A percentile compares a stretch with the other conserved stretches of the same genome.
Evolutionary conservation across 2,329 filamentous ascomycete genomes (phyloP).

Genomic region (Pseudogymnoascus sp.): DNA sequence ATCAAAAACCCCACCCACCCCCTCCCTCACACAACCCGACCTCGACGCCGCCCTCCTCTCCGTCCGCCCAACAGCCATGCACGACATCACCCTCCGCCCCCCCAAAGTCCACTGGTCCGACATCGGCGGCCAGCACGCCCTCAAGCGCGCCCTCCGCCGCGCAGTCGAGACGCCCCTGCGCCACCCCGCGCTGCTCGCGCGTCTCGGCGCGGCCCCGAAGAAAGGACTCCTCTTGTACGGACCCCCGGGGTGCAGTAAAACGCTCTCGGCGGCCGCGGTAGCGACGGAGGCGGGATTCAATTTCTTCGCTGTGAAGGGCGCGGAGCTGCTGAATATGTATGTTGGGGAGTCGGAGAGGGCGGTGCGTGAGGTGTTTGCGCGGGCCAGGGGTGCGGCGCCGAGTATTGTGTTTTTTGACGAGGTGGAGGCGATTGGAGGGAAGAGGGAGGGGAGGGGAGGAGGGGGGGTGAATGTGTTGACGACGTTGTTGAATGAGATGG

Average conservation of each 20-base stretch:
- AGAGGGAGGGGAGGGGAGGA: constrained; percentile 42
- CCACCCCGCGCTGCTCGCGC: constrained; percentile 42
- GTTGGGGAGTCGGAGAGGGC: constrained; percentile 89
- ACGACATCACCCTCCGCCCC: constrained; percentile 80
- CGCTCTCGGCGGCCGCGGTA: constrained; percentile 80
- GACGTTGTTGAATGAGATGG: constrained; percentile 89
- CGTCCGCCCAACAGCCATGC: constrained; percentile 77
- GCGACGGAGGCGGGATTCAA: constrained; percentile 88
- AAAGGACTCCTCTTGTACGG: constrained; percentile 87
- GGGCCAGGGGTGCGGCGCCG: constrained; percentile 76
- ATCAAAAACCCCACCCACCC: not conserved
- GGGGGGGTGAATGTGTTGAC: constrained; percentile 74
- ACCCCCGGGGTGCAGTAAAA: constrained; percentile 91
- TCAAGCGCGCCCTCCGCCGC: constrained; percentile 55
- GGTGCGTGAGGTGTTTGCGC: constrained; percentile 76
- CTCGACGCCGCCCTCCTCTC: constrained; percentile 58
- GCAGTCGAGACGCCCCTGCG: constrained; percentile 33
- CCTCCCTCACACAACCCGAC: constrained; percentile 38
- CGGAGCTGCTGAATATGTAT: constrained; percentile 92
- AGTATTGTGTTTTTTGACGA: constrained; percentile 97
- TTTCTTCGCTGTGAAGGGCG: constrained; percentile 89
- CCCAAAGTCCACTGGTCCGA: constrained; percentile 80
- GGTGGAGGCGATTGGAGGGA: constrained; percentile 69
- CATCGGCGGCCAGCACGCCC: constrained; percentile 73
- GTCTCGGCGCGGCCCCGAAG: constrained; percentile 50